phyloP scores from a whole-genome alignment of 176 grass and related monocot genomes.

The Avena insularis region DNA sequence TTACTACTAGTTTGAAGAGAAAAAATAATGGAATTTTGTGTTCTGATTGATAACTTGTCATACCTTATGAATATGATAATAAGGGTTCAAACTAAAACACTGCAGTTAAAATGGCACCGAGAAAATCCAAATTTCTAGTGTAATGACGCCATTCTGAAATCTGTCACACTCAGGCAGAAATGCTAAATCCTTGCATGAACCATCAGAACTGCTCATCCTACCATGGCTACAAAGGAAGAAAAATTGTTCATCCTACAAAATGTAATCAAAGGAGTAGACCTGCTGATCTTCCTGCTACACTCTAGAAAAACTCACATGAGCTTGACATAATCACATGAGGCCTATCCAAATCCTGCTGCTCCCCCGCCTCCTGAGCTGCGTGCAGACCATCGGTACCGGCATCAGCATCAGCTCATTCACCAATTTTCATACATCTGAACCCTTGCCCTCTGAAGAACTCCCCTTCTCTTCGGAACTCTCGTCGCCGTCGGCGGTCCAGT shows the following conservation, averaged over 20 bases:
- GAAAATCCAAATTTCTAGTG: neutral
- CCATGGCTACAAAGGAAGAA: neutral
- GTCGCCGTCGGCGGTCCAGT: conserved; percentile 63
- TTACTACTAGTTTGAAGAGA: conserved; percentile 3
- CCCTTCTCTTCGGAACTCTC: conserved; percentile 29
- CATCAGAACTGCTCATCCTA: neutral
- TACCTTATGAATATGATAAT: no score
- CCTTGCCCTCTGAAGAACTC: conserved; percentile 3
- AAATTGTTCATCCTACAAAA: neutral
- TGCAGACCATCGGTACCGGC: neutral
- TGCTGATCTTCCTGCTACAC: neutral
- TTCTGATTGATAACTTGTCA: no score
- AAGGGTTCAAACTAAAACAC: neutral
- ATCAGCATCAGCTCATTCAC: neutral
- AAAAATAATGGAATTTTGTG: neutral
- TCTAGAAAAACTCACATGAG: neutral
- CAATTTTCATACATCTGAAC: conserved; percentile 21
- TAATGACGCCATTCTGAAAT: neutral
- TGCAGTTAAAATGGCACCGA: neutral
- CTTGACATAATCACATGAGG: conserved; percentile 3
- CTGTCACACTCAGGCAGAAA: conserved; percentile 8
- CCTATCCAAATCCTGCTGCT: neutral
- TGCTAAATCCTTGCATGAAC: conserved; percentile 1
- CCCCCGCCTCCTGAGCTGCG: neutral
- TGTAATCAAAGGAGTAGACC: neutral